phyloP scores from a whole-genome alignment of 345 rosid genomes.

The Acer saccharum region DNA sequence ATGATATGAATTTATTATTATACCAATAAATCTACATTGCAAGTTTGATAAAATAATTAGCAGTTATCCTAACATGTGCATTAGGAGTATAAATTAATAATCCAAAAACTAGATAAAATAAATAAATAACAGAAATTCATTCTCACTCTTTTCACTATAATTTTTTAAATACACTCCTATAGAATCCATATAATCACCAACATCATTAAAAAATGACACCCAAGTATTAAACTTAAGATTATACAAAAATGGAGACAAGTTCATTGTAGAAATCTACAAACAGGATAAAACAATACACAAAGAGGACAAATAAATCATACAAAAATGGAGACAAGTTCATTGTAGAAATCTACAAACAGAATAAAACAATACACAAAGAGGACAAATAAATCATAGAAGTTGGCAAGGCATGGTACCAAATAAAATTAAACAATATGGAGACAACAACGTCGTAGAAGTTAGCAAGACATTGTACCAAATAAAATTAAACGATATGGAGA shows the following conservation, averaged over 20 bases:
- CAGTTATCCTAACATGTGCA: not conserved
- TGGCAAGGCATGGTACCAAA: not conserved
- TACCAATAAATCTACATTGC: not conserved
- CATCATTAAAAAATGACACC: not conserved
- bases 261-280: not conserved
- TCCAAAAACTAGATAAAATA: not conserved
- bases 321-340: not conserved
- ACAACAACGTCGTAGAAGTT: not conserved
- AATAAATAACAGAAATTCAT: not conserved
- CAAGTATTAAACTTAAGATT: not conserved
- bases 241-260: not conserved
- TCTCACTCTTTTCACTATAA: no score
- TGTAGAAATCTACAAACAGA: not conserved
- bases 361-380: not conserved
- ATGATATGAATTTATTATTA: not conserved
- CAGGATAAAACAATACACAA: not conserved
- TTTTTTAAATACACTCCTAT: no score
- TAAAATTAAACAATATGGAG: no score
- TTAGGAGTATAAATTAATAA: not conserved
- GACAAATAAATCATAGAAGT: not conserved
- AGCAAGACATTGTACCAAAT: not conserved
- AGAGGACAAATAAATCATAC: not conserved
- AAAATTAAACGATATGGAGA: no score
- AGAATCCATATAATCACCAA: not conserved
- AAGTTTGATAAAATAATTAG: not conserved